Percentiles rank a stretch among this genome's conserved stretches.
phyloP scores from a whole-genome alignment of 148 eudicot genomes.

The Vaccinium corymbosum region DNA sequence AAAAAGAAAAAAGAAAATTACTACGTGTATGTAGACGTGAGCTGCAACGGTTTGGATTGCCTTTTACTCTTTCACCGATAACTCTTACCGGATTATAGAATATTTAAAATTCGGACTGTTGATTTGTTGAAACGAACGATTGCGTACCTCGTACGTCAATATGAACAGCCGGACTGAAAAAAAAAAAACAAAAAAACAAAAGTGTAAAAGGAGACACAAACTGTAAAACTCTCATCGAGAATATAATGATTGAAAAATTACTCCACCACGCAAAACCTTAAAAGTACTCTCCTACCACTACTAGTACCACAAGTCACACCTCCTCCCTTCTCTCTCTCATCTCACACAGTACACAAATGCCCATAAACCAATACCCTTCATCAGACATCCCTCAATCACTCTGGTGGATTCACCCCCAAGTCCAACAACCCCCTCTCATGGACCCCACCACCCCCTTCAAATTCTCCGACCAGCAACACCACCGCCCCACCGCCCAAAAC shows the following conservation, averaged over 20 bases:
- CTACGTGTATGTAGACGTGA: too few relatives aligned
- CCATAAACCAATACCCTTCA: conserved; percentile 29
- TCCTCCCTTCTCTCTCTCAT: conserved; percentile 8
- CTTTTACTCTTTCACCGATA: too few relatives aligned
- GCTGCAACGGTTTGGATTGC: too few relatives aligned
- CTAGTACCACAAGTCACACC: conserved; percentile 1
- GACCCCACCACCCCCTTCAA: conserved; percentile 12
- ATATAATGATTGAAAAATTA: conserved; percentile 32
- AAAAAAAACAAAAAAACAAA: neutral
- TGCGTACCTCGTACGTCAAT: too few relatives aligned
- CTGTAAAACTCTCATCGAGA: conserved; percentile 16
- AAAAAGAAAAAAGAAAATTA: too few relatives aligned
- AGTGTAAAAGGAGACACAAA: neutral
- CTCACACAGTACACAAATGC: conserved; percentile 8
- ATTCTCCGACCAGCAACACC: neutral
- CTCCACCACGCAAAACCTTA: conserved; percentile 34
- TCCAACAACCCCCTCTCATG: neutral
- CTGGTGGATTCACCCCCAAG: conserved; percentile 27
- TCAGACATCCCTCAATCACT: conserved; percentile 23
- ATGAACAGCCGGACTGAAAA: too few relatives aligned
- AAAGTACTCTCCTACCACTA: conserved; percentile 6
- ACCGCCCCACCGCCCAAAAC: conserved; percentile 11
- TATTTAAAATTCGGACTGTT: too few relatives aligned
- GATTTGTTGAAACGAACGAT: too few relatives aligned
- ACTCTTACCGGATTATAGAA: too few relatives aligned